phyloP scores from a whole-genome alignment of 352 stramenopile species.

The Globisporangium takayamanum region DNA sequence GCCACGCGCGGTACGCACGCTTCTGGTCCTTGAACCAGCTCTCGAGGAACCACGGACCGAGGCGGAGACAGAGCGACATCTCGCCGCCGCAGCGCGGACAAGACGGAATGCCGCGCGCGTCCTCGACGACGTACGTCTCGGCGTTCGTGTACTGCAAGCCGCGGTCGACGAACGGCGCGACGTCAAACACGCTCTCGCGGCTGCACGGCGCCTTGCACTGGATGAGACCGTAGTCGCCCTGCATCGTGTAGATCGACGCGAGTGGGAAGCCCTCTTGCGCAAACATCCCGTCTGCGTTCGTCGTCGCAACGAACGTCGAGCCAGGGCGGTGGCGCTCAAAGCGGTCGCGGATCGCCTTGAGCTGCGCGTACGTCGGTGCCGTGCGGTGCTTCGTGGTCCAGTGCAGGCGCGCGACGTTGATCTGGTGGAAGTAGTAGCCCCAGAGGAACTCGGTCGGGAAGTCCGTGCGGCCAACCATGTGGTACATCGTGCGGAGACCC shows the following conservation, averaged over 20 bases:
- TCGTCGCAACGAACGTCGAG: constrained; percentile 60
- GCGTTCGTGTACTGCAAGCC: constrained; percentile 43
- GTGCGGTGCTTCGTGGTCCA: constrained; percentile 42
- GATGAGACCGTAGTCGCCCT: constrained; percentile 57
- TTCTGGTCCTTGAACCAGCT: constrained; percentile 29
- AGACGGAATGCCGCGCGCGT: constrained; percentile 38
- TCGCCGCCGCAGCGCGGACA: constrained; percentile 41
- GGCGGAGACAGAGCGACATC: constrained; percentile 47
- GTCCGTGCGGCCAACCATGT: constrained; percentile 44
- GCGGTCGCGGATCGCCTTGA: constrained; percentile 36
- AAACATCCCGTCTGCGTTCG: constrained; percentile 71
- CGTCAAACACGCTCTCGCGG: constrained; percentile 40
- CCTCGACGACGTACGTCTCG: constrained; percentile 47
- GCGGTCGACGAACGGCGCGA: constrained; percentile 47
- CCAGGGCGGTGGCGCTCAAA: constrained; percentile 22
- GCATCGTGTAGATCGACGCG: constrained; percentile 48
- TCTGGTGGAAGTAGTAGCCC: constrained; percentile 63
- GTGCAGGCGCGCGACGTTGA: constrained; percentile 42
- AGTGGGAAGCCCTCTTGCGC: constrained; percentile 56
- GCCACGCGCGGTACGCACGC: constrained; percentile 34
- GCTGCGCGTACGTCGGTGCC: constrained; percentile 40
- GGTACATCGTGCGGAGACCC: constrained; percentile 53
- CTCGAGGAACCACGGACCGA: constrained; percentile 45
- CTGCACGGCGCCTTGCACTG: constrained; percentile 44
- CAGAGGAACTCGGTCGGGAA: constrained; percentile 41